Base-by-base conservation (phyloP, 805 yeast species). In the Zygoascus bituminiphila region DNA sequence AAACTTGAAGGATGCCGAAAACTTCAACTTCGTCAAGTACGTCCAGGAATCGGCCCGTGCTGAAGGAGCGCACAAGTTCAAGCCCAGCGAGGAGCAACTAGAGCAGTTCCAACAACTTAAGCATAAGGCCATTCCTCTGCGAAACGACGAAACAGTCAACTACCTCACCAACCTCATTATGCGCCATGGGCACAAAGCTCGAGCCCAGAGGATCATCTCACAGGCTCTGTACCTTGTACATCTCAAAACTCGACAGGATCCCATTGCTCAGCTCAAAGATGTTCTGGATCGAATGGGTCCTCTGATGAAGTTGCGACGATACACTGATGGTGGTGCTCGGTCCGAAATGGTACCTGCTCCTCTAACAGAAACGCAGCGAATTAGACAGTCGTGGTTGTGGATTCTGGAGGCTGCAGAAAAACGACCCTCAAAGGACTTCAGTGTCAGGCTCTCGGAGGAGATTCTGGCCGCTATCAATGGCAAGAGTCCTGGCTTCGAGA, bases 361-460 rank as follows among this genome's bases (percentile, higher is more conserved):
- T 8, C 72, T 91, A 59, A 80, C 78, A 44, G 79, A 78, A 59
- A 81, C 88, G 67, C 95, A 88, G 68, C 77, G 98, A 65, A 72
- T 79, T 57, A 78, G 96, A 66, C 79, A 78, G 60, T 96, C 98
- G 2, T 85, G 94, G 73, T 67, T 73, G 55, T 93, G 98, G 98
- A 83, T 93, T 44, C 66, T 88, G 47, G 96, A 87, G 51, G 88
- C 94, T 19, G 78, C 94, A 37, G 76, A 79, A 51, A 81, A 84
- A 60, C 81, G 95, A 64, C 81, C 80, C 42, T 81, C 89, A 15
- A 78, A 80, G 50, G 93, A 85, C 59, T 84, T 84, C 59, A 72
- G 94, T 1, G 97, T 93, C 36, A 78, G 98, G 60, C 73, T 93
- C 42, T 88, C 89, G 35, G 98, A 93, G 68, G 98, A 93, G 67